Evolutionary conservation across 2,329 filamentous ascomycete species (phyloP), one percentile per base, ranked within the genome.

Genomic region (Corinectria fuckeliana): DNA sequence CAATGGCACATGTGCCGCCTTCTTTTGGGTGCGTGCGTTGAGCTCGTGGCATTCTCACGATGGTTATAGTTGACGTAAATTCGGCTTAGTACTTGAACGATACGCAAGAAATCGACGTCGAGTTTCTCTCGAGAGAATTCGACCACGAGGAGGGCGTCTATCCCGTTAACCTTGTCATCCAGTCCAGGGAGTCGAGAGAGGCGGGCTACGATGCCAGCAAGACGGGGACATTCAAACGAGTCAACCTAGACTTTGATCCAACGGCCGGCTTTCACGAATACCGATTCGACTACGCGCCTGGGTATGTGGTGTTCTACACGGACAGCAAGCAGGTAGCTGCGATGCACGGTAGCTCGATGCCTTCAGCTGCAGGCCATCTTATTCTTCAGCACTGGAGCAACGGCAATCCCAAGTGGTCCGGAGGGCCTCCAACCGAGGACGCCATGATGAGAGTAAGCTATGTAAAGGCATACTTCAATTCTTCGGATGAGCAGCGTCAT

Each of bases 401-500:
- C 66, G 91, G 91, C 30, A 89, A 93, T 70, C 71, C 80, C 5
- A 70, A 78, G 2, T 94, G 91, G 91, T 90, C 88, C 38, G 86
- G 81, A 11, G 91, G 91, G 0, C 91, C 91, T 3, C 91, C 91
- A 0, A 64, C 66, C 0, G 62, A 78, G 30, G 88, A 93, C 67
- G 85, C 90, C 0, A 76, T 82, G 16, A 79, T 91, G 67, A 85
- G 82, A 6, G 81, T 93, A 21, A 84, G 81, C 34, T 92, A 92
- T 69, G 82, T 92, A 57, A 92, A 91, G 73, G 88, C 88, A 0
- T 94, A 93, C 74, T 94, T 93, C 78, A 93, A 93, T 78, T 88
- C 88, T 14, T 88, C 88, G 3, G 66, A 79, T 18, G 62, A 68
- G 2, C 32, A 60, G 3, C 50, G 50, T 30, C 68, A 65, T 44